These are phyloP conservation scores for Beta macrorhiza DNA, from an alignment of 179 eudicot genomes.

Conservation along the genomic window DNA sequence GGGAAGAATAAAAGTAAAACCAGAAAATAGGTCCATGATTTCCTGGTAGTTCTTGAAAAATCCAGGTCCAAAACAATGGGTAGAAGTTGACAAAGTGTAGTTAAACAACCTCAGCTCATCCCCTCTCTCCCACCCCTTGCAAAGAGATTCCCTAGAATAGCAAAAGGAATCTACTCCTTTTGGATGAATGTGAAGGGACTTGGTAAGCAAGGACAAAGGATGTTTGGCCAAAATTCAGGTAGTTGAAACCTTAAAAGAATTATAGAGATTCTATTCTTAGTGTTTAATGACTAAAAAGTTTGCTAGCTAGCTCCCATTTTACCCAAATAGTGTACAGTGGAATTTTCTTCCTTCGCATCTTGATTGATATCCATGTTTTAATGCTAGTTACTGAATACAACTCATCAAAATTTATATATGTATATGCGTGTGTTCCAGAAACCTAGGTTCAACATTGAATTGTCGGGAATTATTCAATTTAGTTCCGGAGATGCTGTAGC, in stretches of 20 bases:
- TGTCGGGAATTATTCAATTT: not conserved
- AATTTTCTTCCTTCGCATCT: not conserved
- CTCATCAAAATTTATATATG: not conserved
- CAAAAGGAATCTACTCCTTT: constrained; percentile 17
- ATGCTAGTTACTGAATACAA: not conserved
- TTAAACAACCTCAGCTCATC: not conserved
- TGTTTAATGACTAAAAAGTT: constrained; percentile 15
- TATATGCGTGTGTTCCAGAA: not conserved
- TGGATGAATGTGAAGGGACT: not conserved
- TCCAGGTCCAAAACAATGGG: not conserved
- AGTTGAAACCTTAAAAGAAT: not conserved
- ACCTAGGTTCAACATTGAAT: not conserved
- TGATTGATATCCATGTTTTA: no score
- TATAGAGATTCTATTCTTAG: constrained; percentile 6
- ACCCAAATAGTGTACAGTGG: not conserved
- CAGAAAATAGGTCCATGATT: not conserved
- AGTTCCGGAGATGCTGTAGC: no score
- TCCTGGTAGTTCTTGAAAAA: not conserved
- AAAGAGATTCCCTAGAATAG: constrained; percentile 2
- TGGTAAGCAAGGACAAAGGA: constrained; percentile 13
- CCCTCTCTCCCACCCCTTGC: not conserved
- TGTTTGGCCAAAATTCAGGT: constrained; percentile 1
- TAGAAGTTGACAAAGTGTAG: not conserved
- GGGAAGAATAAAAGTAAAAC: no score
- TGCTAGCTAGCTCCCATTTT: constrained; percentile 12